Base-by-base conservation (phyloP, 129 eudicot species). In the Lactuca sativa region DNA sequence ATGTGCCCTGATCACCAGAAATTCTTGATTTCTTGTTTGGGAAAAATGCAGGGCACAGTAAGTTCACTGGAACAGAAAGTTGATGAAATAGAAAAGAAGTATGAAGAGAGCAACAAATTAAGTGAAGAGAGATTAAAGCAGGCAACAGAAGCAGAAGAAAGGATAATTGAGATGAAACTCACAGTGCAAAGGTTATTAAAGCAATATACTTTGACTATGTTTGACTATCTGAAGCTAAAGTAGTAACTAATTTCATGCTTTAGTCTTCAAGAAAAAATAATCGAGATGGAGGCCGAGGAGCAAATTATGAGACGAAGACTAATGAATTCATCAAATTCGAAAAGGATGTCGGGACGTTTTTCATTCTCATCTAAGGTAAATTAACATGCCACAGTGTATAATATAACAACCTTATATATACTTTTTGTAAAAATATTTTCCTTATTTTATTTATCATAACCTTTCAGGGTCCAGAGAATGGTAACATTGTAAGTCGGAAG, bases 231-330 rank as follows among this genome's bases (percentile, higher is more conserved):
- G 57, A 36, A 57, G 51, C 49, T 58, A 66, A 66, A 49, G 62
- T 67, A 66, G 53, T 48, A 62, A 69, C 32, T 74, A 62, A 37
- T 12, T 72, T 67, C 31, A 72, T 74, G 18, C 69, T 63, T 54
- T 80, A 91, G 97, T 56, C 90, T 91, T 56, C 88, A 88, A 82
- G 97, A 83, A 51, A 91, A 73, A 67, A 52, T 91, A 15, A 47
- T 81, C 12, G 86, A 85, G 34, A 73, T 88, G 81, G 92, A 86
- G 74, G 56, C 78, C 17, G 88, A 78, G 38, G 83, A 88, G 58
- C 76, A 85, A 66, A 70, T 85, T 57, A 72, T 81, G 48, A 83
- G 89, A 63, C 85, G 83, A 80, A 69, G 37, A 32, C 75, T 82
- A 43, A 61, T 84, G 74, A 40, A 64, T 12, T 31, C 68, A 41